Conservation (phyloP, 2,329 filamentous ascomycete species). For the Knoxdaviesia proteae region DNA sequence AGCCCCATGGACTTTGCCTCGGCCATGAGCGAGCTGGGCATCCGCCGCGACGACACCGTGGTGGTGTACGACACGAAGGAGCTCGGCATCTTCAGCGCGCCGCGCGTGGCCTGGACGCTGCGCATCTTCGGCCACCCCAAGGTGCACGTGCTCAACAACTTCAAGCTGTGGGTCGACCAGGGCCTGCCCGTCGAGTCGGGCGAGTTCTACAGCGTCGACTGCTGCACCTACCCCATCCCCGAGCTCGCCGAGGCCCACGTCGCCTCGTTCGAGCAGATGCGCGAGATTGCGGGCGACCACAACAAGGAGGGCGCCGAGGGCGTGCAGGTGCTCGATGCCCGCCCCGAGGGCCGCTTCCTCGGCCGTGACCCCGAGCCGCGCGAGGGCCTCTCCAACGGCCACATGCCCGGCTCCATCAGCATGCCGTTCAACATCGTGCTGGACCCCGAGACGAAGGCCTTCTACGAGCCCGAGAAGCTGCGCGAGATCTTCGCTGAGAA, state of each 20-base stretch:
- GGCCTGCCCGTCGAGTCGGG: conserved; percentile 70
- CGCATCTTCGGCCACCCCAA: conserved; percentile 71
- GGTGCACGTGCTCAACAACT: conserved; percentile 90
- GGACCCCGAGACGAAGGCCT: conserved; percentile 63
- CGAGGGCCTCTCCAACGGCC: conserved; percentile 67
- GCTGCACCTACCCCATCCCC: conserved; percentile 42
- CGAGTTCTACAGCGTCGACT: conserved; percentile 44
- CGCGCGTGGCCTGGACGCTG: conserved; percentile 84
- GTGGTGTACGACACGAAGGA: conserved; percentile 91
- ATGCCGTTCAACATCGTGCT: conserved; percentile 64
- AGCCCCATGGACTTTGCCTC: conserved; percentile 59
- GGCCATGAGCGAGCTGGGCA: conserved; percentile 76
- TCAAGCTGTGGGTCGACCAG: conserved; percentile 76
- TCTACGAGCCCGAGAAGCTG: conserved; percentile 52
- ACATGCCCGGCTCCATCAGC: conserved; percentile 75
- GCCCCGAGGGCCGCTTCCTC: conserved; percentile 58
- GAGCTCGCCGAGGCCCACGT: conserved; percentile 43
- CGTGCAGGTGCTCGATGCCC: conserved; percentile 75
- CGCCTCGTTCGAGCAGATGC: conserved; percentile 64
- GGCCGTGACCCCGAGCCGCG: conserved; percentile 74
- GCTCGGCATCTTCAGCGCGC: conserved; percentile 82
- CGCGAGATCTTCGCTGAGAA: conserved; percentile 58
- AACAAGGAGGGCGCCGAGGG: conserved; percentile 69
- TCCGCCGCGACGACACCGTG: conserved; percentile 68
- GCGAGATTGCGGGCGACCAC: conserved; percentile 51